A percentile compares a stretch with the other conserved stretches of the same genome.
Evolutionary conservation across 768 basidiomycete species (phyloP).

Genomic region (Tulasnella sp.): DNA sequence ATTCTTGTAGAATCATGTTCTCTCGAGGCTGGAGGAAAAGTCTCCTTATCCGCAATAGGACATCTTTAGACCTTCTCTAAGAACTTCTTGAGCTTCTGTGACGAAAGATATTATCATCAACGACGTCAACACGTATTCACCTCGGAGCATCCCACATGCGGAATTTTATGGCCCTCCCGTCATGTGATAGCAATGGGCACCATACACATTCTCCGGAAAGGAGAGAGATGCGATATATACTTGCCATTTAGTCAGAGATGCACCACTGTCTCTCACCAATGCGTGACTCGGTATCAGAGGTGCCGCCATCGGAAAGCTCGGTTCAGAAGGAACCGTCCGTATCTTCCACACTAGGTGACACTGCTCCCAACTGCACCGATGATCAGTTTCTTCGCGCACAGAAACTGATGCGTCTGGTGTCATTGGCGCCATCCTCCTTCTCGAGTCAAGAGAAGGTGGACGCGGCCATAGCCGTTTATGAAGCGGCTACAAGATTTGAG

Average conservation of each 20-base stretch:
- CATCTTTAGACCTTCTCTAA: background rate
- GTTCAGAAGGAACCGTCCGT: background rate
- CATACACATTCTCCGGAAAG: background rate
- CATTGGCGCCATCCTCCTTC: background rate
- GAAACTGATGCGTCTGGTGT: background rate
- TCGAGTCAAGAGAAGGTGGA: background rate
- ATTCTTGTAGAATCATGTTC: background rate
- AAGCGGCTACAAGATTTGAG: background rate
- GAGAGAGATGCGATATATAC: background rate
- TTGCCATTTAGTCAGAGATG: background rate
- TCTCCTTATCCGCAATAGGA: background rate
- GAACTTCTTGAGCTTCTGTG: background rate
- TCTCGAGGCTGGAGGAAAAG: background rate
- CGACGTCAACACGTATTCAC: background rate
- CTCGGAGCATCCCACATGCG: background rate
- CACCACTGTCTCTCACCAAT: background rate
- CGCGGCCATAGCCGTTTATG: background rate
- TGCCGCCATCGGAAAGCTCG: background rate
- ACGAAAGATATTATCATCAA: background rate
- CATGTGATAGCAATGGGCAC: background rate
- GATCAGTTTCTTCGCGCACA: background rate
- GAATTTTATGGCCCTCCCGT: background rate
- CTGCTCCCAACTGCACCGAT: background rate
- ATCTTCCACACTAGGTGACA: background rate
- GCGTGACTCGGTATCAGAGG: background rate